Base-by-base conservation (phyloP, 768 basidiomycete genomes). In the Tylopilus plumbeoviolaceoides region DNA sequence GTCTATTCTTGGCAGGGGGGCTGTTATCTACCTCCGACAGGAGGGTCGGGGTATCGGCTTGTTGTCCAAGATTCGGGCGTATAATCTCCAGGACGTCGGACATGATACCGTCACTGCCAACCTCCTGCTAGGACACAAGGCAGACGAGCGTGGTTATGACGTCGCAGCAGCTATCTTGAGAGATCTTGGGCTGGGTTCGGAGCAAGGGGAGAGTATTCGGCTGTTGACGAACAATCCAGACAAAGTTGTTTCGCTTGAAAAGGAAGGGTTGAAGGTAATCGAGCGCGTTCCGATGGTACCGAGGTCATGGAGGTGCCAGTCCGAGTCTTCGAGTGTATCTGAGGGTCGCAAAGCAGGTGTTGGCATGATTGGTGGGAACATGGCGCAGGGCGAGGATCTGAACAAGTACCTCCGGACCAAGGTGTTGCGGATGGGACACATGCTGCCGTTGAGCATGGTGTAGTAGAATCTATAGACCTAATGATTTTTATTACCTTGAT, bases 81-180 rank as follows among this genome's bases (percentile, higher is more conserved):
- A 99, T 74, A 99, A 99, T 66, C 77, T 98, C 18, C 97, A 98
- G 69, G 97, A 99, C 68, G 74, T 99, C 47, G 97, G 97, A 0
- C 91, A 98, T 65, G 97, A 98, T 72, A 99, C 97, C n/a, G 97
- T 99, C 60, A 86, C 90, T 5, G 97, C 97, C 25, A 99, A 99
- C 70, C 74, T 98, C 36, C 81, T 97, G 79, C 84, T 99, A 28
- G 97, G 97, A 2, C 91, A 97, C 70, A 79, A 84, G 54, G 95
- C 97, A 6, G 97, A 99, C 67, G 90, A 95, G 69, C 82, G 97
- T 31, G 86, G 85, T 21, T 99, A 98, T 70, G 92, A 89, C 59
- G 77, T 98, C 53, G 97, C 97, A 1, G 87, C 77, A 8, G 93
- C 89, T 27, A 98, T 98, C 57, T 69, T 98, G 56, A 81, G 84